phyloP scores from a whole-genome alignment of 345 rosid species.

The Microthlaspi erraticum region DNA sequence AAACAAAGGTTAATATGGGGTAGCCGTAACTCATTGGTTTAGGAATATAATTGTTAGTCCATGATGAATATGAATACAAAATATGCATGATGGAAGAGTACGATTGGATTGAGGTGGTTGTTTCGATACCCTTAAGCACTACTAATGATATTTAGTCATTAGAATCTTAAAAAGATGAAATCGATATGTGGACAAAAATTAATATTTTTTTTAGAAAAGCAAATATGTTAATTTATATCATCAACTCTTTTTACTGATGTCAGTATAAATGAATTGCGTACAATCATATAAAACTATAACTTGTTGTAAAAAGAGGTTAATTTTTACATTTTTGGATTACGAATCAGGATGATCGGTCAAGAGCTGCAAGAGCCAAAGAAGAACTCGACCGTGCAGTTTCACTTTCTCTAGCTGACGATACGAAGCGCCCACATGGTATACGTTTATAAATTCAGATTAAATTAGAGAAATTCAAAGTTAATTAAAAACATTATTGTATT shows the following conservation, averaged over 20 bases:
- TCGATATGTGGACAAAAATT: neutral
- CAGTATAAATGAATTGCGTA: neutral
- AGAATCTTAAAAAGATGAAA: constrained; percentile 18
- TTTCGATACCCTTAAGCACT: constrained; percentile 35
- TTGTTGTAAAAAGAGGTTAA: neutral
- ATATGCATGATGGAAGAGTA: constrained; percentile 11
- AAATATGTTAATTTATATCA: neutral
- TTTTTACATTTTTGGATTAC: constrained; percentile 27
- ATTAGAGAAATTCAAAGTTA: neutral
- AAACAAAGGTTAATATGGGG: neutral
- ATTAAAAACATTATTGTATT: neutral
- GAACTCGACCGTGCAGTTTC: constrained; percentile 76
- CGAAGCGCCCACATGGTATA: constrained; percentile 63
- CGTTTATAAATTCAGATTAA: neutral
- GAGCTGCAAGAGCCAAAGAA: constrained; percentile 64
- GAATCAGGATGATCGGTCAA: constrained; percentile 65
- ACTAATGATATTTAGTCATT: constrained; percentile 24
- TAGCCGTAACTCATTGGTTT: constrained; percentile 5
- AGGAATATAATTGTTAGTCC: constrained; percentile 1
- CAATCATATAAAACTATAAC: neutral
- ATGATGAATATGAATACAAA: constrained; percentile 1
- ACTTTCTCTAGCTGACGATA: constrained; percentile 64
- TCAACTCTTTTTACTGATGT: neutral
- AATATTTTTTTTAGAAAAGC: neutral
- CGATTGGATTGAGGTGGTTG: constrained; percentile 30